Base-by-base conservation (phyloP, 306 rosid species). In the Dalbergia cochinchinensis region DNA sequence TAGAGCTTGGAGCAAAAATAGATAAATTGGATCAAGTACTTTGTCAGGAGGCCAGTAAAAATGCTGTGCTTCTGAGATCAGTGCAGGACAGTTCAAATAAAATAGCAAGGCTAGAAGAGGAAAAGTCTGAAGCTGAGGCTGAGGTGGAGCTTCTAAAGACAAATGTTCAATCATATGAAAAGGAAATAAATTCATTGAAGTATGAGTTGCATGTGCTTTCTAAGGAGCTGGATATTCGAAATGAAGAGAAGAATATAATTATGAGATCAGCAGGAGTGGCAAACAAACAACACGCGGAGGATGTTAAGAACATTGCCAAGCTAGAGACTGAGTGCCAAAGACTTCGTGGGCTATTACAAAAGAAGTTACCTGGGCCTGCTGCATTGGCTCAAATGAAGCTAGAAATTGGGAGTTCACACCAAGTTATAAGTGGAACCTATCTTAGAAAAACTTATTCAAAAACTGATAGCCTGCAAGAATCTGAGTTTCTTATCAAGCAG, bases 331-430 rank as follows among this genome's bases (percentile, higher is more conserved):
- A 94, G 81, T 89, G 97, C 80, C 98, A 94, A 83, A 84, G 94
- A 69, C 87, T 94, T 18, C 97, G 98, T 6, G 83, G 92, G 69
- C 88, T 94, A 70, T 87, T 94, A 85, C 84, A 97, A 74, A 94
- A 92, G 85, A 94, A 94, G 90, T 82, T 94, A 72, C 98, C 98
- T 5, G 98, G 98, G 63, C 94, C 94, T 53, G 98, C 98, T 68
- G 94, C 98, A 45, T 85, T 94, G 64, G 94, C 97, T 33, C 98
- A 94, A 84, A 94, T 94, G 97, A 94, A 90, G 92, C 85, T 92
- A 50, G 97, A 94, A 85, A 92, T 90, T 74, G 97, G 91, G 67
- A 91, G 77, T 85, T 90, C 89, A 73, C 88, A 83, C 77, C 78
- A 84, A 66, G 89, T 89, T 72, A 87, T 76, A 18, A 87, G 88